Conservation (phyloP, 2,329 filamentous ascomycete genomes). For the Epichloe bromicola region DNA sequence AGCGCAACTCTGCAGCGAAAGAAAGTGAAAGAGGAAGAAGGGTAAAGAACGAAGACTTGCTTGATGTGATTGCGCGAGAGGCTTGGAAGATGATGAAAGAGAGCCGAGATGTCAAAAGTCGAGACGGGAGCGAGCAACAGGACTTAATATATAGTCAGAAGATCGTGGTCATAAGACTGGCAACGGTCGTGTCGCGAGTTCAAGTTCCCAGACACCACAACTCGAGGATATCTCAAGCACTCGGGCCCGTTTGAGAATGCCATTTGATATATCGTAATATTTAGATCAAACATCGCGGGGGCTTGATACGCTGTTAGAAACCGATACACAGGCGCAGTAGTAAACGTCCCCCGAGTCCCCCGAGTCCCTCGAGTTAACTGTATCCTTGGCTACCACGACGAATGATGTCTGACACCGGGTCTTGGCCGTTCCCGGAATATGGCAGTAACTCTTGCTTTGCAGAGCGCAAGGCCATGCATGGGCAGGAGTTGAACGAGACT, state of each 20-base stretch:
- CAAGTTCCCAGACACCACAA: not conserved
- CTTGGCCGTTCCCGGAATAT: not conserved
- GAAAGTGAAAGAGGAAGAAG: constrained; percentile 9
- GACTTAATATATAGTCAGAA: not conserved
- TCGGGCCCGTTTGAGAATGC: not conserved
- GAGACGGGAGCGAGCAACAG: not conserved
- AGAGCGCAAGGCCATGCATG: not conserved
- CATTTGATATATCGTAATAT: not conserved
- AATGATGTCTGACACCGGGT: constrained; percentile 3
- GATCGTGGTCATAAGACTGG: too few relatives aligned
- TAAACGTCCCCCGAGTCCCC: not conserved
- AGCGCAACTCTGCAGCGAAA: constrained; percentile 17
- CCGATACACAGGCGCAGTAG: not conserved
- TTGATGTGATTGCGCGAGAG: not conserved
- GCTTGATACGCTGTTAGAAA: not conserved
- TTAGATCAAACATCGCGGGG: not conserved
- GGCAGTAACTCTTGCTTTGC: not conserved
- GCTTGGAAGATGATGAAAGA: constrained; percentile 4
- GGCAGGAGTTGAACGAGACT: not conserved
- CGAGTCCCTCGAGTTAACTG: not conserved
- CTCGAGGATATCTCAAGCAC: not conserved
- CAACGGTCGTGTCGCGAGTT: not conserved
- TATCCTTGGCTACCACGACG: not conserved
- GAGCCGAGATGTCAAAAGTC: not conserved
- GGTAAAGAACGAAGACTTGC: not conserved